These are phyloP conservation scores for Penicillium corylophilum DNA, from an alignment of 2,329 filamentous ascomycete species.

Conservation along the genomic window DNA sequence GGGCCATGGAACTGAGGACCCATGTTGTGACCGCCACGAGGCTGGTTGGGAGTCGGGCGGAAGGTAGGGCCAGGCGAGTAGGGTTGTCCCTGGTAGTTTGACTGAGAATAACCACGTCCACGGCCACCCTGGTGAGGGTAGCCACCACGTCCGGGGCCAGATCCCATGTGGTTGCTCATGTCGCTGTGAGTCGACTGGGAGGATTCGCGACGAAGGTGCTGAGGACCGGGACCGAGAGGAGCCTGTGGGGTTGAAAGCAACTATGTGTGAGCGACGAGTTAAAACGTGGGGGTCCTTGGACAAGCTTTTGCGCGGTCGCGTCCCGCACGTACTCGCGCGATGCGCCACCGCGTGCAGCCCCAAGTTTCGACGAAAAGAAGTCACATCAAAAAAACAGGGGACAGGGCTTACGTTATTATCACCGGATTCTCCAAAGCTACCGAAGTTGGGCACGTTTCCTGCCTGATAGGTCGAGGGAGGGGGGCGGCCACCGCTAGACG, in stretches of 20 bases:
- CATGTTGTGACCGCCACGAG: constrained; percentile 53
- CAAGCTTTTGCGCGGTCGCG: constrained; percentile 18
- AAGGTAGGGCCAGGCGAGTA: constrained; percentile 56
- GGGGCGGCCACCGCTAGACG: constrained; percentile 77
- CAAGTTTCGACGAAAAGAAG: constrained; percentile 5
- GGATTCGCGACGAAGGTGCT: constrained; percentile 83
- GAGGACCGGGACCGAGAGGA: constrained; percentile 60
- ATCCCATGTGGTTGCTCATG: constrained; percentile 58
- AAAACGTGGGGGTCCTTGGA: constrained; percentile 13
- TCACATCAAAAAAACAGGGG: background rate
- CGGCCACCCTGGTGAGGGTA: constrained; percentile 55
- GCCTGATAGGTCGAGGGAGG: constrained; percentile 74
- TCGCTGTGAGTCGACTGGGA: constrained; percentile 79
- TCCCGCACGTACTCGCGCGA: background rate
- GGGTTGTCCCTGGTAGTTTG: constrained; percentile 51
- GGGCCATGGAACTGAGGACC: constrained; percentile 51
- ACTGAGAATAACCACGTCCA: constrained; percentile 57
- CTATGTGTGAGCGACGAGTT: constrained; percentile 52
- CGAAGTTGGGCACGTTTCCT: constrained; percentile 73
- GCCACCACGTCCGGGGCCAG: constrained; percentile 55
- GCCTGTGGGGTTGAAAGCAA: constrained; percentile 67
- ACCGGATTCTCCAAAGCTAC: constrained; percentile 70
- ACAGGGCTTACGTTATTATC: constrained; percentile 66
- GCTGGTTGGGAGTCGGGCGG: constrained; percentile 52
- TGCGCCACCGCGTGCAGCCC: background rate